These are phyloP conservation scores for Allomyces javanicus DNA, from an alignment of 192 early-diverging fungal genomes.

Conservation along the genomic window DNA sequence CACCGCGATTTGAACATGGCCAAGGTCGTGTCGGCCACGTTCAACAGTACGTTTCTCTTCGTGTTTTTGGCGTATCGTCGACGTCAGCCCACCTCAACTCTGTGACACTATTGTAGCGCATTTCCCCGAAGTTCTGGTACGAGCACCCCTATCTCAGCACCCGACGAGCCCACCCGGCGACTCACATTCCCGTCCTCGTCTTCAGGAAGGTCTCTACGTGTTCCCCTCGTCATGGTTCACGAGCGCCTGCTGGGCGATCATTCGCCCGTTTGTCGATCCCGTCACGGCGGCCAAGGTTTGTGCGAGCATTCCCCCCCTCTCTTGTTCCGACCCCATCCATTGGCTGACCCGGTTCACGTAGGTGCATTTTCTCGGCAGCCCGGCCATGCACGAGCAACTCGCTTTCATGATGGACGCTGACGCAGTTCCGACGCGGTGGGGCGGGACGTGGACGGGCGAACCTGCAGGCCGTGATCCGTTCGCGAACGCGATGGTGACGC, in stretches of 20 bases:
- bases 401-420: background rate
- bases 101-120: background rate
- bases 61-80: background rate
- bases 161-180: too few species aligned
- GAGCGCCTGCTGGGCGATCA: background rate
- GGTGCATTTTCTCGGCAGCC: background rate
- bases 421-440: background rate
- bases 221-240: background rate
- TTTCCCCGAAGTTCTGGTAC: background rate
- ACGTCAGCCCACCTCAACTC: background rate
- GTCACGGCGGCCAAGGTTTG: background rate
- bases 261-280: background rate
- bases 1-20: background rate
- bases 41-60: background rate
- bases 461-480: background rate
- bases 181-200: too few species aligned
- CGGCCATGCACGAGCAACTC: background rate
- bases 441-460: background rate
- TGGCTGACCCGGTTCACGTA: background rate
- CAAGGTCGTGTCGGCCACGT: background rate
- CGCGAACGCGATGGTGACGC: too few species aligned
- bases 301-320: background rate
- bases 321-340: too few species aligned
- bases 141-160: background rate
- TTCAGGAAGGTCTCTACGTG: background rate